Evolutionary conservation across 2,329 filamentous ascomycete genomes (phyloP), one percentile per base, ranked within the genome.

Genomic region (Orbilia quercus): DNA sequence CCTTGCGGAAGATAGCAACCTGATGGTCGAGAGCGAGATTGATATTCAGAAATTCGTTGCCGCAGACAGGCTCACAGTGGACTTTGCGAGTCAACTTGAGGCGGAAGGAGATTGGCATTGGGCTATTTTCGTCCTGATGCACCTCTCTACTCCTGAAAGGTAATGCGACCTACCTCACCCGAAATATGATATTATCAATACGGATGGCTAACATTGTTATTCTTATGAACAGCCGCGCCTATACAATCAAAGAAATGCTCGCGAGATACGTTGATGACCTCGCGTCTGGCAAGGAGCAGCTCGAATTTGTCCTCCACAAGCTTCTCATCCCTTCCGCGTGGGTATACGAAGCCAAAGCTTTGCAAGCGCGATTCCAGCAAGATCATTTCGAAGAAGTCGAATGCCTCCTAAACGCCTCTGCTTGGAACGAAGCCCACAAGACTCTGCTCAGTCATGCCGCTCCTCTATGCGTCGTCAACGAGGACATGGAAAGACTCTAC

Each of bases 371-470:
- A 89, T 67, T 87, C 88, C 50, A 87, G 86, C 78, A 87, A 88
- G 75, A 88, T 93, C 79, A 84, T 90, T 9, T 85, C 84, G 48
- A 83, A 84, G 91, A 96, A 80, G 90, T 94, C 7, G 85, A 89
- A 62, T 95, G 89, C 78, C 87, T 99, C 11, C 85, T 98, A 70
- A 87, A 88, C 53, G 94, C 92, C 1, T 85, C 86, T 40, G 88
- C 91, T 44, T 90, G 88, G 80, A 84, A 87, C 28, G 91, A 95
- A 79, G 95, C 95, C 0, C 95, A 98, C 81, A 86, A 88, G 25
- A 91, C 94, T 0, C 89, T 99, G 60, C 87, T 90, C 72, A 87
- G 87, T 75, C 86, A 90, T 75, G 92, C 98, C 28, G 95, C 91
- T 0, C 95, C 95, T 0, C 84, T 85, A 25, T 88, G 91, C 9